phyloP scores from a whole-genome alignment of 179 eudicot species.

The Patellifolia procumbens region DNA sequence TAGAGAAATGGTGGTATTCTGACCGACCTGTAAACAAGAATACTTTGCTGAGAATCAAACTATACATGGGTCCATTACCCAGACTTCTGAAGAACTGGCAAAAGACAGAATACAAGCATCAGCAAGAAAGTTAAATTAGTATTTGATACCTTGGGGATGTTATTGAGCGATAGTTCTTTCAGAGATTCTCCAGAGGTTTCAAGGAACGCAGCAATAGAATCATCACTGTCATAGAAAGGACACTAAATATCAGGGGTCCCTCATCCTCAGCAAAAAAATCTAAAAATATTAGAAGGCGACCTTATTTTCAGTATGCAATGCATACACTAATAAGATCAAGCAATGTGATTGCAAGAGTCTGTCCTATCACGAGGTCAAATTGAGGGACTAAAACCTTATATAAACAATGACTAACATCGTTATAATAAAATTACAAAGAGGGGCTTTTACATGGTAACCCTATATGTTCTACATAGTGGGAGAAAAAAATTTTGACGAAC shows the following conservation, averaged over 20 bases:
- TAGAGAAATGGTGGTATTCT: slow-evolving; percentile 68
- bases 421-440: too few species aligned
- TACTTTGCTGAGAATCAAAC: neutral
- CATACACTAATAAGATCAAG: neutral
- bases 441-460: too few species aligned
- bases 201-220: slow-evolving; percentile 87
- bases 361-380: neutral
- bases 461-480: too few species aligned
- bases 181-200: slow-evolving; percentile 66
- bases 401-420: neutral
- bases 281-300: neutral
- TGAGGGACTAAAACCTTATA: neutral
- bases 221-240: slow-evolving; percentile 62
- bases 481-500: too few species aligned
- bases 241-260: neutral
- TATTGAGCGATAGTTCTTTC: slow-evolving; percentile 67
- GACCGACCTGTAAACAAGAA: slow-evolving; percentile 52
- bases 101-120: neutral
- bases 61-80: neutral
- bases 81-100: slow-evolving; percentile 1
- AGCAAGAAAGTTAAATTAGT: slow-evolving; percentile 6
- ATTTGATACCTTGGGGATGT: slow-evolving; percentile 62
- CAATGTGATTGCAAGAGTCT: neutral
- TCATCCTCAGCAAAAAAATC: neutral
- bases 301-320: too few species aligned